These are phyloP conservation scores for Calonectria honghensis DNA, from an alignment of 2,329 filamentous ascomycete genomes.

Conservation along the genomic window DNA sequence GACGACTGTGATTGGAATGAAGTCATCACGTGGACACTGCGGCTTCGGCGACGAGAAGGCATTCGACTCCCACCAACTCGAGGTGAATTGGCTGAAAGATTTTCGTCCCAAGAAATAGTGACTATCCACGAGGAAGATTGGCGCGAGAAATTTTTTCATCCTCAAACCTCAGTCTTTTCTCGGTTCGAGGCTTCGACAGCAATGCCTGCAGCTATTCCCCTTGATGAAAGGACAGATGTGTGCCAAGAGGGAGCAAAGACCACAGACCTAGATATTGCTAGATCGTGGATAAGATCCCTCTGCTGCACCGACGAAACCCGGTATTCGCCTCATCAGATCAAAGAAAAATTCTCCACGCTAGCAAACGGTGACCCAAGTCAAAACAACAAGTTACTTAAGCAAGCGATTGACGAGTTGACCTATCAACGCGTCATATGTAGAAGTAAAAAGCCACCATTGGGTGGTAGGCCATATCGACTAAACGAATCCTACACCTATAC, in stretches of 20 bases:
- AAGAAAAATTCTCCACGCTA: constrained; percentile 71
- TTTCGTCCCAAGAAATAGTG: constrained; percentile 62
- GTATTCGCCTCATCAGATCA: constrained; percentile 70
- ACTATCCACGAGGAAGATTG: constrained; percentile 63
- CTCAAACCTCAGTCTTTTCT: constrained; percentile 72
- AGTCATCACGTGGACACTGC: constrained; percentile 80
- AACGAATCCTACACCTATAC: constrained; percentile 74
- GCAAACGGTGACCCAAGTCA: constrained; percentile 61
- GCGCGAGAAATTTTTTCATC: constrained; percentile 75
- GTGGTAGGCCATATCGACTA: constrained; percentile 78
- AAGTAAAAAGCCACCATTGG: constrained; percentile 74
- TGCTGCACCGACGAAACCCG: constrained; percentile 71
- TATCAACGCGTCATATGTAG: constrained; percentile 74
- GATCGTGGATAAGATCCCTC: constrained; percentile 76
- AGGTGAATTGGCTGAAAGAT: constrained; percentile 65
- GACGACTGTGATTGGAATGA: constrained; percentile 80
- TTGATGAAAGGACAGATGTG: constrained; percentile 43
- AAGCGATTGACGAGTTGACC: constrained; percentile 69
- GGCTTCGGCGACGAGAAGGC: constrained; percentile 67
- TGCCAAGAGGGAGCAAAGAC: constrained; percentile 40
- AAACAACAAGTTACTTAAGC: constrained; percentile 67
- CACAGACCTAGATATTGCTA: constrained; percentile 65
- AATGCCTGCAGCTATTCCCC: constrained; percentile 65
- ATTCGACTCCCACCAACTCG: constrained; percentile 70
- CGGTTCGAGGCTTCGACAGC: constrained; percentile 74